Base-by-base conservation (phyloP, 176 grass and related monocot genomes). In the Triticum monococcum region DNA sequence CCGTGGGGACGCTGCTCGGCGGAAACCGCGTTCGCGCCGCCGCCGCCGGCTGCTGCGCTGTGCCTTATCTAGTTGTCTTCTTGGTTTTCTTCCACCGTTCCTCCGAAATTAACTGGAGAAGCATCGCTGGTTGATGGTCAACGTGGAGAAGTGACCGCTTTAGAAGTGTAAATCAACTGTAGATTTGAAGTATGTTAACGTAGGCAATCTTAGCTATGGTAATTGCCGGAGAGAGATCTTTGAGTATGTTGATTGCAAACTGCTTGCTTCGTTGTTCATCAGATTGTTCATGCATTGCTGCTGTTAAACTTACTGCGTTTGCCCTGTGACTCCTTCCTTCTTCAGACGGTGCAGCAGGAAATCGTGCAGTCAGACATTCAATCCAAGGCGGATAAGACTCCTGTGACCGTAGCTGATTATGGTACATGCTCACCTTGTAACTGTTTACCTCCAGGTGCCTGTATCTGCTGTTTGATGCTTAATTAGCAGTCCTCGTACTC, bases 331-430 rank as follows among this genome's bases (percentile, higher is more conserved):
- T 57, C 18, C 48, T 84, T 57, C 18, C 48, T 84, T 26, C 16
- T 79, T 9, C 88, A 98, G 96, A n/a, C 54, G 35, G 92, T 98
- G 25, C 96, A 98, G 64, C 84, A 86, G 69, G 88, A 92, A 65
- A 91, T 98, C 63, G 82, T 87, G 85, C 87, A 96, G n/a, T 96
- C 96, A 32, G 93, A 92, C 52, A 61, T 96, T 38, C 96, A 98
- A 63, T 94, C 96, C 10, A 98, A 98, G 82, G 78, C 92, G 1
- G 96, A 98, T 74, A 92, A 91, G 79, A 98, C 87, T 54, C 96
- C 96, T 22, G 96, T 98, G 1, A 98, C 96, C 7, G 93, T 98
- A 30, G 96, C 96, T 7, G 96, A 98, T 87, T 98, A 98, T 83
- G 96, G 96, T 95, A 92, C 26, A 28, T 86, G 38, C 35, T 82